Base-by-base conservation (phyloP, 192 early-diverging fungal genomes). In the Podila epigama region DNA sequence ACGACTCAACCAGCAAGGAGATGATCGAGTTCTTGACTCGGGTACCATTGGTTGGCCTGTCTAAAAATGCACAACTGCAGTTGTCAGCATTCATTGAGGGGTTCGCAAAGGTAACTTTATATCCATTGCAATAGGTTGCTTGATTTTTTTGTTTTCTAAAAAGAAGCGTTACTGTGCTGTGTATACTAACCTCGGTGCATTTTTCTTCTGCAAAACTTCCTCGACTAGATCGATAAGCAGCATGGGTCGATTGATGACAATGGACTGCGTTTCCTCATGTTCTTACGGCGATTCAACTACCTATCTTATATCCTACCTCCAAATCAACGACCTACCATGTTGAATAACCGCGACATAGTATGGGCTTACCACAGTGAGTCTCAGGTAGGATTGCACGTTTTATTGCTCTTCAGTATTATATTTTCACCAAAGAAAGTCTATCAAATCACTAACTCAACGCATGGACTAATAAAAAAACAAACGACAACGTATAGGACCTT, bases 351-450 rank as follows among this genome's bases (percentile, higher is more conserved):
- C 36, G 96, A 97, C 60, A 88, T 90, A 57, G 70, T 73, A 56
- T 98, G 94, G 94, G 97, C 92, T 5, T 85, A 90, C 34, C 93
- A 93, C 68, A 95, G 92, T 81, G 91, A 94, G 63, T 97, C 96
- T 8, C 96, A 98, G 83, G 92, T 89, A 48, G 3, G 37, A 39
- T 18, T 22, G 2, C 5, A 18, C 25, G 16, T 25, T 48, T 22
- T 48, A n/a, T 48, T 25, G 3, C 12, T 18, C 5, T 6, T 48
- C n/a, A n/a, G n/a, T n/a, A n/a, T n/a, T n/a, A n/a, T n/a, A n/a
- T n/a, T n/a, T n/a, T n/a, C n/a, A n/a, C n/a, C n/a, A n/a, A n/a
- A n/a, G n/a, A n/a, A n/a, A n/a, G n/a, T n/a, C n/a, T n/a, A n/a
- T n/a, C n/a, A n/a, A n/a, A 20, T 48, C 4, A 48, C 20, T 22